Percentiles rank a stretch among this genome's conserved stretches.
Evolutionary conservation across 2,329 filamentous ascomycete species (phyloP).

Genomic region (Penicillium sclerotiorum): DNA sequence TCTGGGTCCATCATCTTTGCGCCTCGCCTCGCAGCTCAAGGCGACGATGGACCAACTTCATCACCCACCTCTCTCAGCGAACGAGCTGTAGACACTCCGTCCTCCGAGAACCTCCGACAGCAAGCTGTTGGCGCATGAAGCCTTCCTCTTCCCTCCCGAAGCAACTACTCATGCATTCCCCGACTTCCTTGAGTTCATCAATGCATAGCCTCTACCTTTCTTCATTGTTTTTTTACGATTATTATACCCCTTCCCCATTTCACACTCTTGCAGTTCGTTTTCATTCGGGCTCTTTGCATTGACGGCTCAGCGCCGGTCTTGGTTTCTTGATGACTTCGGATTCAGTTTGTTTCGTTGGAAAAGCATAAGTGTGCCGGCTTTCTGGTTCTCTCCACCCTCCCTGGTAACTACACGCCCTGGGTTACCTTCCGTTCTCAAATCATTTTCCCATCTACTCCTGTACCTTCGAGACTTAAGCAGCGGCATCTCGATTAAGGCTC

Average conservation of each 20-base stretch:
- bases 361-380: background rate
- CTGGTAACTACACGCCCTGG: too few species aligned
- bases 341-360: background rate
- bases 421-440: background rate
- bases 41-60: slow-evolving; percentile 10
- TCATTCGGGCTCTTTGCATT: slow-evolving; percentile 18
- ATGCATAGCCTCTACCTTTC: slow-evolving; percentile 21
- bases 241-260: slow-evolving; percentile 22
- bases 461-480: background rate
- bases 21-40: slow-evolving; percentile 15
- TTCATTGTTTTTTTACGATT: slow-evolving; percentile 17
- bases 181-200: slow-evolving; percentile 2
- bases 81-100: slow-evolving; percentile 19
- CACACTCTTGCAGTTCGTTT: slow-evolving; percentile 13
- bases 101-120: slow-evolving; percentile 25
- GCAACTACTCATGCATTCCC: background rate
- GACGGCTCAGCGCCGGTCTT: slow-evolving; percentile 12
- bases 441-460: background rate
- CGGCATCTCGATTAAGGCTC: background rate
- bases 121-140: slow-evolving; percentile 24
- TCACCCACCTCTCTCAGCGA: slow-evolving; percentile 23
- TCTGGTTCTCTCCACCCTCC: background rate
- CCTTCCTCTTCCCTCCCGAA: background rate
- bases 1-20: slow-evolving; percentile 12
- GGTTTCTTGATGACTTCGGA: slow-evolving; percentile 7